These are phyloP conservation scores for Claviceps sp. DNA, from an alignment of 2,329 filamentous ascomycete species.

Conservation along the genomic window DNA sequence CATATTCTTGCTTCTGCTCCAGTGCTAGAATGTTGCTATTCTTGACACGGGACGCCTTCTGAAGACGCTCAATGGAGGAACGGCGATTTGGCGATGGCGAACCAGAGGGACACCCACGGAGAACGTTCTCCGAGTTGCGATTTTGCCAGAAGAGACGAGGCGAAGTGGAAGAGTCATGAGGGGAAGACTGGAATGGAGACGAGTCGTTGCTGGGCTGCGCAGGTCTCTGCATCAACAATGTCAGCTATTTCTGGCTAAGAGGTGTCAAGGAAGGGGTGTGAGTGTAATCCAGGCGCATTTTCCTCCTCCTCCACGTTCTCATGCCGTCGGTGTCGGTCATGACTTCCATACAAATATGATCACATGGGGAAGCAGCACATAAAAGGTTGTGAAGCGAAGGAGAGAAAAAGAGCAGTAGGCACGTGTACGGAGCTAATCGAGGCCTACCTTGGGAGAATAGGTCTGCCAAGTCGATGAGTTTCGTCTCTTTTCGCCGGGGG, in stretches of 20 bases:
- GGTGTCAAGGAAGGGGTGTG: neutral
- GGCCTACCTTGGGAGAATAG: slow-evolving; percentile 25
- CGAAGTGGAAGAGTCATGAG: slow-evolving; percentile 53
- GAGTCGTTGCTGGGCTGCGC: slow-evolving; percentile 53
- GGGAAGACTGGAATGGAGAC: slow-evolving; percentile 77
- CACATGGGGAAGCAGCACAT: neutral
- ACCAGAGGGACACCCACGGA: slow-evolving; percentile 42
- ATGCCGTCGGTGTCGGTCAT: neutral
- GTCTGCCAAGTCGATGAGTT: slow-evolving; percentile 91
- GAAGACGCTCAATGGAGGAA: slow-evolving; percentile 88
- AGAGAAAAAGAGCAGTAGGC: neutral
- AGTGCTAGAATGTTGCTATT: slow-evolving; percentile 96
- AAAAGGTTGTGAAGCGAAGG: neutral
- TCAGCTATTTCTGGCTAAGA: slow-evolving; percentile 15
- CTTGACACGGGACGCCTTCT: slow-evolving; percentile 88
- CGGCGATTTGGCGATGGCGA: slow-evolving; percentile 64
- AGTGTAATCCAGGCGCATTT: neutral
- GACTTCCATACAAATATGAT: neutral
- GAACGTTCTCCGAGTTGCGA: slow-evolving; percentile 65
- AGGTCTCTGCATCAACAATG: slow-evolving; percentile 42
- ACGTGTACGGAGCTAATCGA: neutral
- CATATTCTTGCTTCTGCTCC: slow-evolving; percentile 86
- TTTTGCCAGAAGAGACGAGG: slow-evolving; percentile 88
- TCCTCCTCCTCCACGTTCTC: neutral
- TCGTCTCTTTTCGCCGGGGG: slow-evolving; percentile 68